Evolutionary conservation across 768 basidiomycete species (phyloP).

Genomic region (Dacryopinax primogenitus): DNA sequence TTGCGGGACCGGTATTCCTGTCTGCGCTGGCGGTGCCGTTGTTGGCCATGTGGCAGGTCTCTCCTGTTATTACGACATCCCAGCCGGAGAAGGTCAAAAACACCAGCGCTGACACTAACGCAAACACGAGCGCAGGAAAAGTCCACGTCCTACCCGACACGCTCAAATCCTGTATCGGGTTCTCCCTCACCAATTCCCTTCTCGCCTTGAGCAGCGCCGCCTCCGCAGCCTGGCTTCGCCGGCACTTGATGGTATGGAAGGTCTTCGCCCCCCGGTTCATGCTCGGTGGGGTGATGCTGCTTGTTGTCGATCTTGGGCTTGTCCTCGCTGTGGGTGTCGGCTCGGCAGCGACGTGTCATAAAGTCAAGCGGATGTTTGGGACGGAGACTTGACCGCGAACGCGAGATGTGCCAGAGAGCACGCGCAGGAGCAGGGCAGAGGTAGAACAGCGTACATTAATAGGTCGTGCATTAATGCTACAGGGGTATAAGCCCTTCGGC

Average conservation of each 20-base stretch:
- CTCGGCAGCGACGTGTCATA: conserved; percentile 15
- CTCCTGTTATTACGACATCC: conserved; percentile 35
- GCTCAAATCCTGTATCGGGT: conserved; percentile 36
- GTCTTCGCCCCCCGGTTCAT: conserved; percentile 95
- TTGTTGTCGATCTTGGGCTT: conserved; percentile 58
- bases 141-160: conserved; percentile 25
- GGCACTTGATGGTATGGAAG: conserved; percentile 98
- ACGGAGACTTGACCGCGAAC: background rate
- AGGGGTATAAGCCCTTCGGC: background rate
- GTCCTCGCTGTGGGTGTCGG: conserved; percentile 52
- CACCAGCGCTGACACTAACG: too few relatives aligned
- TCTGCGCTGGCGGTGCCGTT: conserved; percentile 56
- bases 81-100: conserved; percentile 18
- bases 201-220: conserved; percentile 57
- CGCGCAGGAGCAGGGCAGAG: background rate
- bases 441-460: background rate
- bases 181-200: conserved; percentile 55
- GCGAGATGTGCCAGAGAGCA: background rate
- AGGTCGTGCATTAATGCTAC: background rate
- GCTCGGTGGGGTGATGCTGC: conserved; percentile 49
- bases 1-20: conserved; percentile 58
- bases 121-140: conserved; percentile 13
- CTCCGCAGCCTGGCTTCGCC: conserved; percentile 58
- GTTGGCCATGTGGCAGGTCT: conserved; percentile 69
- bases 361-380: background rate